These are phyloP conservation scores for Neofusicoccum parvum DNA, from an alignment of 2,329 filamentous ascomycete genomes.

Conservation along the genomic window DNA sequence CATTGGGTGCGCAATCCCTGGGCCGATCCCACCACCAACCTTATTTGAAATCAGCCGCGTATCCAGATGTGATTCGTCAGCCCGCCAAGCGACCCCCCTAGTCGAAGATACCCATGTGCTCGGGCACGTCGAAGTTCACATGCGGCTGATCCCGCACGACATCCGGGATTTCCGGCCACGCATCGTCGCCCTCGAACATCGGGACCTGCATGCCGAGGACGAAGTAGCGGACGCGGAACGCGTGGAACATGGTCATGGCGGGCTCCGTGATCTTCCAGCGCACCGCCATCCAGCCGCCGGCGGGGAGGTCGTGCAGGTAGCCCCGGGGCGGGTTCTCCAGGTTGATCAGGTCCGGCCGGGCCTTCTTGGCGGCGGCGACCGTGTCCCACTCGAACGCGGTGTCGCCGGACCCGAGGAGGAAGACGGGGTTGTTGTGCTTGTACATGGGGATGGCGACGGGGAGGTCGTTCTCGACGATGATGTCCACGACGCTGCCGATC, in stretches of 20 bases:
- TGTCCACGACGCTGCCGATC: conserved; percentile 26
- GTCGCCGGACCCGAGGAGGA: conserved; percentile 23
- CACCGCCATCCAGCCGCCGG: conserved; percentile 25
- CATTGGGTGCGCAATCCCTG: too few species aligned
- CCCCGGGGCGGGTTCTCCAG: conserved; percentile 23
- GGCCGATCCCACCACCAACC: too few species aligned
- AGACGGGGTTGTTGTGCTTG: conserved; percentile 26
- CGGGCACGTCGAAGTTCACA: conserved; percentile 25
- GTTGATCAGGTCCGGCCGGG: conserved; percentile 20
- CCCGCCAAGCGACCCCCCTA: not conserved
- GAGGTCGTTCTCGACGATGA: conserved; percentile 26
- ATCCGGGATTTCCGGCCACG: conserved; percentile 24
- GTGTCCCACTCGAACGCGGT: conserved; percentile 21
- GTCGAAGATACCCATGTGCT: conserved; percentile 25
- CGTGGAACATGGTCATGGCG: conserved; percentile 26
- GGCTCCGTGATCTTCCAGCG: conserved; percentile 26
- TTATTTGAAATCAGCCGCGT: too few species aligned
- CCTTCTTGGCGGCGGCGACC: conserved; percentile 19
- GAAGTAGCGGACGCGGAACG: conserved; percentile 25
- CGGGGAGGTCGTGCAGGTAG: conserved; percentile 26
- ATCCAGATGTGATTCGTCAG: too few species aligned
- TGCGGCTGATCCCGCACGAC: conserved; percentile 24
- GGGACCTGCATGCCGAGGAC: conserved; percentile 27
- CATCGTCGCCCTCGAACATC: conserved; percentile 26
- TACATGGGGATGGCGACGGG: conserved; percentile 24